A percentile compares a stretch with the other conserved stretches of the same genome.
phyloP scores from a whole-genome alignment of 345 rosid genomes.

The Physaria fendleri region DNA sequence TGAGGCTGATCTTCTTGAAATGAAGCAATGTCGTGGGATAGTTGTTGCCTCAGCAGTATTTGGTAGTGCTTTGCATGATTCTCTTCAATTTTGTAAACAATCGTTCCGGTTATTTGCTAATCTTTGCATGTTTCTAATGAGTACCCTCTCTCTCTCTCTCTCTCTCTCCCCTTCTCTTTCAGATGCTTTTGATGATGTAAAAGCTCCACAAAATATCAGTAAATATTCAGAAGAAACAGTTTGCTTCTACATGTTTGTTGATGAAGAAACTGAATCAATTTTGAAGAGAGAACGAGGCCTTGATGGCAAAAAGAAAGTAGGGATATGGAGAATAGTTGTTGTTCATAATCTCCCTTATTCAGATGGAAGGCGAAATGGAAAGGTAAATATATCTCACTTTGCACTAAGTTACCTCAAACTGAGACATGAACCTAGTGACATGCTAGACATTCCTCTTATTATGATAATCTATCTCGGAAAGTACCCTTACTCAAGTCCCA shows the following conservation, averaged over 20 bases:
- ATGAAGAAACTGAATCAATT: conserved; percentile 85
- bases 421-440: background rate
- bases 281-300: conserved; percentile 57
- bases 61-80: conserved; percentile 42
- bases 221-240: conserved; percentile 64
- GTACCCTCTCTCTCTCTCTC: background rate
- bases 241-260: conserved; percentile 94
- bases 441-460: background rate
- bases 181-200: conserved; percentile 92
- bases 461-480: background rate
- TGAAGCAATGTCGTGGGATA: conserved; percentile 84
- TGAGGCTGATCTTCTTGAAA: conserved; percentile 70
- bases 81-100: background rate
- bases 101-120: background rate
- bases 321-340: conserved; percentile 90
- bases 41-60: conserved; percentile 97
- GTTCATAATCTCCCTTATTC: conserved; percentile 78
- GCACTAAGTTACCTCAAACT: background rate
- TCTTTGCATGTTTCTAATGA: conserved; percentile 20
- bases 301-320: conserved; percentile 48
- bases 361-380: conserved; percentile 93
- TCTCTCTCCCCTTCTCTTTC: conserved; percentile 17
- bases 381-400: conserved; percentile 42
- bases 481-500: background rate
- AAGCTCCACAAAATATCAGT: conserved; percentile 80